Evolutionary conservation across 805 yeast genomes (phyloP), one percentile per base, ranked within the genome.

Genomic region (Teunomyces tritomae): DNA sequence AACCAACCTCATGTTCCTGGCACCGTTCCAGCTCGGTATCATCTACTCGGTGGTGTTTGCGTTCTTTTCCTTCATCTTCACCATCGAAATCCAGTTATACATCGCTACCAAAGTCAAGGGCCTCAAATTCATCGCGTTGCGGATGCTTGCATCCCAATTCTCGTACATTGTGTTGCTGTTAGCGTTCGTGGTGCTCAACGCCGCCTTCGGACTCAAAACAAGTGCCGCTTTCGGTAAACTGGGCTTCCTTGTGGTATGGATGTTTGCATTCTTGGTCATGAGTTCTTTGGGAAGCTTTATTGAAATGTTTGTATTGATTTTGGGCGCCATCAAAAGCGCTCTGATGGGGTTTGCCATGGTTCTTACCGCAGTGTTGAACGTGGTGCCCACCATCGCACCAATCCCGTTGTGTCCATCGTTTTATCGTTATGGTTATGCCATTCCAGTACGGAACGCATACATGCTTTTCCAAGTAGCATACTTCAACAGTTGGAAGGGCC

Each of bases 181-280:
- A 41, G 54, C 65, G 8, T 67, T 55, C 45, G 65, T 67, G 29
- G 47, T 58, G 5, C 56, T 67, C 37, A 67, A 67, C 48, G 48
- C 55, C 10, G 68, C 70, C 5, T 67, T 64, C 43, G 64, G 62
- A 1, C 53, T 67, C 40, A 41, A 40, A 10, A 59, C 43, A 37
- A 35, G 39, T 29, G 45, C 28, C 0, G 49, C 72, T 0, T 67
- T 67, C 43, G 72, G 72, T 3, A 27, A 52, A 24, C 57, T 61
- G 52, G 72, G 72, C 3, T 67, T 65, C 47, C 52, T 67, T 46
- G 71, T 67, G 10, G 53, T 65, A 33, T 67, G 71, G 71, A 49
- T 54, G 33, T 57, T 65, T 53, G 61, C 59, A 3, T 65, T 49
- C 50, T 56, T 67, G 47, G 52, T 59, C 7, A 64, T 65, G 64